Evolutionary conservation across 1,284 basidiomycete species (phyloP).

Genomic region (Fomitopsis schrenkii): DNA sequence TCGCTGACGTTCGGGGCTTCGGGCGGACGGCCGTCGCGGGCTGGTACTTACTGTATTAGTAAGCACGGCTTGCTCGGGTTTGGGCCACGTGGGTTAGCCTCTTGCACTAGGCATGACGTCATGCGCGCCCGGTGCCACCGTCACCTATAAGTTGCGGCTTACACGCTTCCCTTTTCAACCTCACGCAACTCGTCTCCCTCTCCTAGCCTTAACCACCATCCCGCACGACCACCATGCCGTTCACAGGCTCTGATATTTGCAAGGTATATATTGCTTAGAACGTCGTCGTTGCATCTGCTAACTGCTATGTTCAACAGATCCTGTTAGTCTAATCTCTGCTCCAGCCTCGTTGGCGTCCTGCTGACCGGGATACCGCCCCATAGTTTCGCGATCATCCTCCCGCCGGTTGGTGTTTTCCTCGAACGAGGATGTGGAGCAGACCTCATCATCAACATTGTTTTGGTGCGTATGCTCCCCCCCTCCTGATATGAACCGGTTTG

Average conservation of each 20-base stretch:
- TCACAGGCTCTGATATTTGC: conserved; percentile 71
- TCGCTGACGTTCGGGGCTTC: neutral
- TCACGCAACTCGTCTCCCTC: conserved; percentile 6
- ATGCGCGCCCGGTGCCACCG: neutral
- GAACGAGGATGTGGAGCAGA: conserved; percentile 74
- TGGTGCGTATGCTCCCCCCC: conserved; percentile 31
- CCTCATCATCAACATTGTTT: conserved; percentile 65
- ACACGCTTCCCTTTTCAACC: neutral
- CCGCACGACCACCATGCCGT: conserved; percentile 45
- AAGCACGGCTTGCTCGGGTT: neutral
- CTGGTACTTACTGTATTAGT: neutral
- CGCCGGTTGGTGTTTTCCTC: conserved; percentile 77
- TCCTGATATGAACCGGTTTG: neutral
- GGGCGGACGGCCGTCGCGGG: neutral
- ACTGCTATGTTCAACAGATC: conserved; percentile 22
- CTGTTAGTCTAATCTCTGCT: conserved; percentile 19
- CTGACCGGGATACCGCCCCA: neutral
- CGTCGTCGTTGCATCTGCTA: neutral
- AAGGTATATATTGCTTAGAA: conserved; percentile 42
- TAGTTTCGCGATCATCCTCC: conserved; percentile 68
- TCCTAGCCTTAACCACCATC: conserved; percentile 10
- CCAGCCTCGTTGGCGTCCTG: neutral
- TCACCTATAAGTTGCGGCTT: conserved; percentile 1
- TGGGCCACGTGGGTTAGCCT: neutral
- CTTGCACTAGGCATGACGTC: conserved; percentile 1